Percentiles rank a stretch among this genome's conserved stretches.
Conservation (phyloP, 139 green algal species). For the Pleodorina starrii region DNA sequence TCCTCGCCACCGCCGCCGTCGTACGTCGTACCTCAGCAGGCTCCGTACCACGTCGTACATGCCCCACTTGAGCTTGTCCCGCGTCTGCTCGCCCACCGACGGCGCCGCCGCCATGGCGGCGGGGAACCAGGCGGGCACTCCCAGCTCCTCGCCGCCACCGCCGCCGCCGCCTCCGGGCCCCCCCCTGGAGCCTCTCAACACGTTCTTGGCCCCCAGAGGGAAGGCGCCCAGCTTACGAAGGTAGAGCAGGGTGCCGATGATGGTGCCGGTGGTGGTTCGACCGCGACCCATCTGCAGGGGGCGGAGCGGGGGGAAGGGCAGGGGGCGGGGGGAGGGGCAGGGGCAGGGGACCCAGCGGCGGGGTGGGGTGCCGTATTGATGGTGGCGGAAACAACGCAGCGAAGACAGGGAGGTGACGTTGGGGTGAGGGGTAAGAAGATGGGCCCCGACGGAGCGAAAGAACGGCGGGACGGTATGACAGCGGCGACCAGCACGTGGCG, state of each 20-base stretch:
- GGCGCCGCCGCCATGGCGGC: background rate
- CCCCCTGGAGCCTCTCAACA: background rate
- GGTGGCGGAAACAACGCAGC: too few species aligned
- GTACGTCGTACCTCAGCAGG: slow-evolving; percentile 39
- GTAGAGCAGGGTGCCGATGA: slow-evolving; percentile 90
- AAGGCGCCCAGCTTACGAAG: slow-evolving; percentile 72
- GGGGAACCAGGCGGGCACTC: slow-evolving; percentile 50
- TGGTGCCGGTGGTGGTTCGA: slow-evolving; percentile 94
- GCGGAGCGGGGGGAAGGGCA: background rate
- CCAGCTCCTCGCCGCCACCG: background rate
- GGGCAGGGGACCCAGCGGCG: too few species aligned
- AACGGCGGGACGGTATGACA: too few species aligned
- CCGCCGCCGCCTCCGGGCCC: background rate
- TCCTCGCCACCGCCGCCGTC: too few species aligned
- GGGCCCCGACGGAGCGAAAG: too few species aligned
- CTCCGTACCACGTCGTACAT: slow-evolving; percentile 88
- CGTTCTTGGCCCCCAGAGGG: background rate
- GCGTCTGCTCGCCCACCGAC: slow-evolving; percentile 38
- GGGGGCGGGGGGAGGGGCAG: background rate
- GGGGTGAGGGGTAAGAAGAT: too few species aligned
- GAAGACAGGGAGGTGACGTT: too few species aligned
- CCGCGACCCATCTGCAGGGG: slow-evolving; percentile 91
- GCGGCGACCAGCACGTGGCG: too few species aligned
- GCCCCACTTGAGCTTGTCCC: slow-evolving; percentile 73
- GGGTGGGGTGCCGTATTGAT: too few species aligned